Percentiles rank a stretch among this genome's conserved stretches.
Conservation (phyloP, 164 flowering plant genomes). For the Macadamia integrifolia region DNA sequence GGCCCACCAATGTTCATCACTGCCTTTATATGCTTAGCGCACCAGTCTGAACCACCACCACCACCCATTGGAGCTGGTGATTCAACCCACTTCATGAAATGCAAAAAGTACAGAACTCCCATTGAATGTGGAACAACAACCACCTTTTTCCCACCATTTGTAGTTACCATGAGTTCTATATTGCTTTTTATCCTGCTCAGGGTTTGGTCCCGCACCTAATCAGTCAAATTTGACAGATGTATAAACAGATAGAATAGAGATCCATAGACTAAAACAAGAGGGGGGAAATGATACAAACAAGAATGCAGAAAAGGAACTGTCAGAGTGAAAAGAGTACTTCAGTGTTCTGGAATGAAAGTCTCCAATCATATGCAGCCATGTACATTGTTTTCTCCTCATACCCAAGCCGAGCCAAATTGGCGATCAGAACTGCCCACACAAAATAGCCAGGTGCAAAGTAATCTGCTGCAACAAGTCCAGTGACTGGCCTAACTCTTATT, state of each 20-base stretch:
- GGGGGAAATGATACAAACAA: neutral
- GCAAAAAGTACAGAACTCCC: slow-evolving; percentile 66
- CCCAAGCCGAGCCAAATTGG: slow-evolving; percentile 61
- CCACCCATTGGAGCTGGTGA: slow-evolving; percentile 72
- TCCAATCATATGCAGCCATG: slow-evolving; percentile 75
- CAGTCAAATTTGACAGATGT: slow-evolving; percentile 6
- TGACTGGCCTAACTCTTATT: slow-evolving; percentile 50
- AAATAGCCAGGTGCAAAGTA: slow-evolving; percentile 69
- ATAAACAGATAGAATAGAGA: neutral
- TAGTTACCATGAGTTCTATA: slow-evolving; percentile 55
- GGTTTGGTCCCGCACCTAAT: slow-evolving; percentile 53
- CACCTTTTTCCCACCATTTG: slow-evolving; percentile 54
- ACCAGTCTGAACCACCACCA: slow-evolving; percentile 64
- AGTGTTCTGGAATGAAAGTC: slow-evolving; percentile 59
- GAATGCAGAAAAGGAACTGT: neutral
- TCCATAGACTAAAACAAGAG: neutral
- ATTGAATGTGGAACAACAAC: slow-evolving; percentile 64
- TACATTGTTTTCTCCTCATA: slow-evolving; percentile 70
- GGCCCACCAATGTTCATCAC: slow-evolving; percentile 83
- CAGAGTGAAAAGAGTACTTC: slow-evolving; percentile 30
- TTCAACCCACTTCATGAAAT: slow-evolving; percentile 73
- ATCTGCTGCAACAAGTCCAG: slow-evolving; percentile 69
- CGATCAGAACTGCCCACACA: slow-evolving; percentile 70
- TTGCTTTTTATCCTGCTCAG: slow-evolving; percentile 58
- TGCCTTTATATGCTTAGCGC: slow-evolving; percentile 56